Evolutionary conservation across 805 yeast genomes (phyloP).

Genomic region (Candida quercuum): DNA sequence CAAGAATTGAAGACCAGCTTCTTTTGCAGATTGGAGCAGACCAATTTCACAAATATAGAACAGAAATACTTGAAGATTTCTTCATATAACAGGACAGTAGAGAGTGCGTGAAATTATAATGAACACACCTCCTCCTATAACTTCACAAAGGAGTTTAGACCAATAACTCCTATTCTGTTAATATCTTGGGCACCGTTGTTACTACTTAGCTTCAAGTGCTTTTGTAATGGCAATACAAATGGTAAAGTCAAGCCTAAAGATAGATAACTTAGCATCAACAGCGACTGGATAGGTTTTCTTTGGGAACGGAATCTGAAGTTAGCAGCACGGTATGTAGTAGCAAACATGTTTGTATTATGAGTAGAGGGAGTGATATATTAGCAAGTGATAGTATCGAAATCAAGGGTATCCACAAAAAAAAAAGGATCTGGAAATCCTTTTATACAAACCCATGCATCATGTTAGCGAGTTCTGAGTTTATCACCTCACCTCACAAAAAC

Average conservation of each 20-base stretch:
- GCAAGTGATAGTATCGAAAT: too few species aligned
- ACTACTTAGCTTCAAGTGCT: background rate
- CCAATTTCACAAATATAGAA: too few species aligned
- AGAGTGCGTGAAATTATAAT: too few species aligned
- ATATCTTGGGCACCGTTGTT: background rate
- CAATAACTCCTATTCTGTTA: constrained; percentile 1
- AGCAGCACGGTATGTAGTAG: background rate
- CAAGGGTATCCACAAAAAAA: too few species aligned
- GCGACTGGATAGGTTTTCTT: background rate
- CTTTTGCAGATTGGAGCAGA: too few species aligned
- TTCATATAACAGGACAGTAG: too few species aligned
- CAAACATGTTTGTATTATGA: background rate
- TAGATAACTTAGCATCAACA: background rate
- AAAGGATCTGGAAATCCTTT: too few species aligned
- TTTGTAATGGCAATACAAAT: background rate
- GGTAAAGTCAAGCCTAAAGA: constrained; percentile 1
- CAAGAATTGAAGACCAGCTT: too few species aligned
- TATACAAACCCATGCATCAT: too few species aligned
- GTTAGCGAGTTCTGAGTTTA: too few species aligned
- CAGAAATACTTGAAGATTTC: too few species aligned
- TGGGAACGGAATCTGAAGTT: constrained; percentile 1
- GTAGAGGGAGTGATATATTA: background rate
- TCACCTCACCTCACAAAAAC: background rate
- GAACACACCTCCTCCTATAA: too few species aligned
- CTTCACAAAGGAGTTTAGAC: constrained; percentile 1